phyloP scores from a whole-genome alignment of 108 stramenopile genomes.

The Cyclotella atomus region DNA sequence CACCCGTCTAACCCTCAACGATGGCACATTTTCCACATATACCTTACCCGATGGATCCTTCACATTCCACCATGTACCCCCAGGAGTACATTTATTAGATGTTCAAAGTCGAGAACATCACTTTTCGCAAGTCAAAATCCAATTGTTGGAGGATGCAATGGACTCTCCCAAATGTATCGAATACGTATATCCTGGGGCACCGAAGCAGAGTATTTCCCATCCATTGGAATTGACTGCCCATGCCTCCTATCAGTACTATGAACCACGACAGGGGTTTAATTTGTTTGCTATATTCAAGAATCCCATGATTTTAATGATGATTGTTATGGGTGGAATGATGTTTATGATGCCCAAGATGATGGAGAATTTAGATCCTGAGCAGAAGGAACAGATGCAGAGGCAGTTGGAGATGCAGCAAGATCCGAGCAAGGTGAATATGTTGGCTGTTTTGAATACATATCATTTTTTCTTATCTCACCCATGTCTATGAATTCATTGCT shows the following conservation, averaged over 20 bases:
- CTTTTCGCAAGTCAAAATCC: slow-evolving; percentile 83
- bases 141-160: slow-evolving; percentile 71
- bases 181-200: slow-evolving; percentile 84
- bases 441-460: no score
- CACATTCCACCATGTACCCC: slow-evolving; percentile 72
- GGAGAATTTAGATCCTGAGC: slow-evolving; percentile 87
- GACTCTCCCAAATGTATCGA: slow-evolving; percentile 85
- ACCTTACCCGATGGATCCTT: slow-evolving; percentile 74
- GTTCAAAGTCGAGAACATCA: slow-evolving; percentile 72
- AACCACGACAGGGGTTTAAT: slow-evolving; percentile 70
- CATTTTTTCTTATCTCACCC: neutral
- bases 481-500: no score
- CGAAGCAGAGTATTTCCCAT: slow-evolving; percentile 66
- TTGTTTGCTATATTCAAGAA: slow-evolving; percentile 79
- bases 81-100: slow-evolving; percentile 84
- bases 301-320: slow-evolving; percentile 91
- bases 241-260: slow-evolving; percentile 83
- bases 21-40: slow-evolving; percentile 79
- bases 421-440: slow-evolving; percentile 77
- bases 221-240: slow-evolving; percentile 78
- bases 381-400: slow-evolving; percentile 83
- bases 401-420: slow-evolving; percentile 89
- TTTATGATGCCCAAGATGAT: slow-evolving; percentile 90
- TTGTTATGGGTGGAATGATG: slow-evolving; percentile 75
- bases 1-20: slow-evolving; percentile 77